These are phyloP conservation scores for Talaromyces sp. DNA, from an alignment of 2,329 filamentous ascomycete species.

Conservation along the genomic window DNA sequence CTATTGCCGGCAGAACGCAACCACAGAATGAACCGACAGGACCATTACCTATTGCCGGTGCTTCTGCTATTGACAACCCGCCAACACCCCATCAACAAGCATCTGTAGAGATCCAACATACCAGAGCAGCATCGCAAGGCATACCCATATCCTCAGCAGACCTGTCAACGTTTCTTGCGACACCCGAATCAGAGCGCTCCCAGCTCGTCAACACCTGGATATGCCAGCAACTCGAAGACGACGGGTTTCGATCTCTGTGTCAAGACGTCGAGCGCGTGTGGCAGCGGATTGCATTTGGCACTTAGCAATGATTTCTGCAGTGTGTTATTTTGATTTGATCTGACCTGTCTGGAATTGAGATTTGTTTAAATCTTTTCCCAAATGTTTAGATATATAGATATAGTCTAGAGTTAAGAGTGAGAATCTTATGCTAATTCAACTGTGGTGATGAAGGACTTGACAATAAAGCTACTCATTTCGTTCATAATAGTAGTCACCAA, in stretches of 20 bases:
- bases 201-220: slow-evolving; percentile 35
- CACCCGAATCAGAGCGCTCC: slow-evolving; percentile 27
- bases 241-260: slow-evolving; percentile 35
- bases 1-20: not conserved
- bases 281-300: slow-evolving; percentile 35
- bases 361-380: not conserved
- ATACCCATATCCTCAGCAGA: slow-evolving; percentile 16
- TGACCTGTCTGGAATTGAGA: not conserved
- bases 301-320: slow-evolving; percentile 3
- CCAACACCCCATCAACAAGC: not conserved
- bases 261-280: slow-evolving; percentile 37
- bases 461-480: too few species aligned
- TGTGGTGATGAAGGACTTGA: not conserved
- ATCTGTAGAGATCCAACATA: not conserved
- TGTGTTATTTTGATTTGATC: not conserved
- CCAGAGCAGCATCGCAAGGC: not conserved
- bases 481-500: not conserved
- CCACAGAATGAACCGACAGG: not conserved
- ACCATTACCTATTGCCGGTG: not conserved
- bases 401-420: not conserved
- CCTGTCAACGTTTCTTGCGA: slow-evolving; percentile 26
- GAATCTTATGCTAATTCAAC: not conserved
- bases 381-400: not conserved
- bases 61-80: not conserved
- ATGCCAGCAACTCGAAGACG: slow-evolving; percentile 36